Evolutionary conservation across 2,329 filamentous ascomycete species (phyloP).

Genomic region (Aspergillus amoenus): DNA sequence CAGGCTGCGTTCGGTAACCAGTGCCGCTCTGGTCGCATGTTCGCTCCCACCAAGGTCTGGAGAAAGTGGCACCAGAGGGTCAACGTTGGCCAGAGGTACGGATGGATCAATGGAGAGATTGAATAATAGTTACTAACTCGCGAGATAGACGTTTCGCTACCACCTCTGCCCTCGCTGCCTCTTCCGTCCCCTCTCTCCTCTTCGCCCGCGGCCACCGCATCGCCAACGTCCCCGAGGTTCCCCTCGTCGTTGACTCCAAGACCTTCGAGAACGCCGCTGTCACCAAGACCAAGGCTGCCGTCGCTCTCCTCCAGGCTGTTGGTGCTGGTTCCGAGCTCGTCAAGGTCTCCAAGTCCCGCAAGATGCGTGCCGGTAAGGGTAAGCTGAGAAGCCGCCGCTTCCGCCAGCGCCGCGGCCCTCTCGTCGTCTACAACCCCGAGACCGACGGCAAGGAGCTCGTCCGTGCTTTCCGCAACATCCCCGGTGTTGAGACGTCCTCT

Average conservation of each 20-base stretch:
- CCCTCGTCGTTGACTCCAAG: slow-evolving; percentile 90
- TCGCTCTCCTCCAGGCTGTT: slow-evolving; percentile 83
- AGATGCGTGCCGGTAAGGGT: slow-evolving; percentile 97
- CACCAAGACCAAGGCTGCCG: slow-evolving; percentile 83
- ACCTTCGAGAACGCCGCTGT: slow-evolving; percentile 77
- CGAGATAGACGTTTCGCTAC: slow-evolving; percentile 82
- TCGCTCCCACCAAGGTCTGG: slow-evolving; percentile 99
- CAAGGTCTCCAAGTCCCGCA: slow-evolving; percentile 96
- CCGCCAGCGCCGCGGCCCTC: slow-evolving; percentile 95
- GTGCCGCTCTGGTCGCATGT: slow-evolving; percentile 99
- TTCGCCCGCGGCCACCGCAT: slow-evolving; percentile 97
- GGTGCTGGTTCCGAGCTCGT: slow-evolving; percentile 87
- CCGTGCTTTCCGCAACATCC: slow-evolving; percentile 96
- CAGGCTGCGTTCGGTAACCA: slow-evolving; percentile 99
- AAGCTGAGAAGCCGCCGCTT: slow-evolving; percentile 96
- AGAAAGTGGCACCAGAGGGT: slow-evolving; percentile 99
- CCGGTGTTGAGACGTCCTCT: slow-evolving; percentile 94
- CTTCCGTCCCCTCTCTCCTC: slow-evolving; percentile 89
- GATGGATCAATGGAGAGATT: neutral
- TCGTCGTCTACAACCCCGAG: slow-evolving; percentile 96
- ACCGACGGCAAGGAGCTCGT: slow-evolving; percentile 93
- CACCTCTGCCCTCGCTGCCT: slow-evolving; percentile 94
- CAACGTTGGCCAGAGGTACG: slow-evolving; percentile 96
- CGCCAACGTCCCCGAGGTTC: slow-evolving; percentile 88
- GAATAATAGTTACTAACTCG: slow-evolving; percentile 9